Percentiles rank a stretch among this genome's conserved stretches.
Evolutionary conservation across 257 asterid genomes (phyloP).

Genomic region (Rauvolfia tetraphylla): DNA sequence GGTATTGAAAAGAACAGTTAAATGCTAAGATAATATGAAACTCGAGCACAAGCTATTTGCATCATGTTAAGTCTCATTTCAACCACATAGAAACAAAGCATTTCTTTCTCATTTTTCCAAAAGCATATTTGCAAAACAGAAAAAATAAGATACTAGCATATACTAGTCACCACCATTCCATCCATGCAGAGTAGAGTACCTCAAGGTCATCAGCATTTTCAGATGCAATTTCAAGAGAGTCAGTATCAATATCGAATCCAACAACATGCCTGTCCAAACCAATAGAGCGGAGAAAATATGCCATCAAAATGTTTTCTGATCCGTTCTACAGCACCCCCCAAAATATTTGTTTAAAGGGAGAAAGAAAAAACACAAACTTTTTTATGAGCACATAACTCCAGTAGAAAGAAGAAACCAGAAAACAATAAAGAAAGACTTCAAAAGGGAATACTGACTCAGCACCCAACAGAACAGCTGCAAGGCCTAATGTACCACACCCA

Average conservation of each 20-base stretch:
- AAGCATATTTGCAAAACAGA: background rate
- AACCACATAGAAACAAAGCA: background rate
- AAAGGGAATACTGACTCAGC: conserved; percentile 52
- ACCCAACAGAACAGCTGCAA: conserved; percentile 89
- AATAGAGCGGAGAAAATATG: background rate
- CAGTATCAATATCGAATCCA: conserved; percentile 78
- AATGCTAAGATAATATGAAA: background rate
- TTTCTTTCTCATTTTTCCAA: background rate
- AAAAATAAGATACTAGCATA: background rate
- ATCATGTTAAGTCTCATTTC: background rate
- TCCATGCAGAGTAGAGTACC: conserved; percentile 34
- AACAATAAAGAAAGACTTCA: background rate
- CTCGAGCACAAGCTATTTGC: background rate
- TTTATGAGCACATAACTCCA: background rate
- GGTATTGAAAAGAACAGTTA: background rate
- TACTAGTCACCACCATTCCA: background rate
- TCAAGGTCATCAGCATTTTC: conserved; percentile 81
- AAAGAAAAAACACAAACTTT: background rate
- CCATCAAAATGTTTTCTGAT: background rate
- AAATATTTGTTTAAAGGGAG: background rate
- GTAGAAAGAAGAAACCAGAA: background rate
- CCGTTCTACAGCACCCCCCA: background rate
- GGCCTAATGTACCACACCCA: conserved; percentile 92
- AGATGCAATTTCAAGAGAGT: conserved; percentile 84
- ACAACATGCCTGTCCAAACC: conserved; percentile 53